phyloP scores from a whole-genome alignment of 495 filamentous ascomycete species.

The Penicillium lagena region DNA sequence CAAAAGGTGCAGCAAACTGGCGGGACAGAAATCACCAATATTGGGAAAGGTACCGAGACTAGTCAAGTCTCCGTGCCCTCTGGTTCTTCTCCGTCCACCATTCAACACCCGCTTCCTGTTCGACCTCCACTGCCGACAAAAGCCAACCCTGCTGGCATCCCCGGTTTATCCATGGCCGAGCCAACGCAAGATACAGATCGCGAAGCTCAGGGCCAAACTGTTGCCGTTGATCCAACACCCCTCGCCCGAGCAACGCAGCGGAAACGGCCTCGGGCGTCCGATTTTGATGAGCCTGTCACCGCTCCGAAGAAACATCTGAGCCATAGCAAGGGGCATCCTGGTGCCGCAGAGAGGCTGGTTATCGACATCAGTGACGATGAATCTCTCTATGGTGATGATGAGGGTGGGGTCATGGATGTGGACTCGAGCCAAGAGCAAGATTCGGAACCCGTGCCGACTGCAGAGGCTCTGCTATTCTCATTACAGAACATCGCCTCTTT shows the following conservation, averaged over 20 bases:
- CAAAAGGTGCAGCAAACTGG: slow-evolving; percentile 16
- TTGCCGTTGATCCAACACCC: slow-evolving; percentile 18
- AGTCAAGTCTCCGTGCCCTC: neutral
- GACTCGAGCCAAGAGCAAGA: slow-evolving; percentile 15
- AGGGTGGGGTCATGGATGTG: slow-evolving; percentile 29
- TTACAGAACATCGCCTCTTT: too few relatives aligned
- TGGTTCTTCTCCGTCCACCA: slow-evolving; percentile 3
- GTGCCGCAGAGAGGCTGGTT: slow-evolving; percentile 28
- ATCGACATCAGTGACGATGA: slow-evolving; percentile 79
- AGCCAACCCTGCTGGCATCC: slow-evolving; percentile 31
- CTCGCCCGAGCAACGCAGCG: slow-evolving; percentile 35
- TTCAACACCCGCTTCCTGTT: slow-evolving; percentile 38
- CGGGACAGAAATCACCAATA: slow-evolving; percentile 1
- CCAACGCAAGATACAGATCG: slow-evolving; percentile 6
- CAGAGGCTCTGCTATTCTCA: too few relatives aligned
- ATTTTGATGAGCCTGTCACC: slow-evolving; percentile 55
- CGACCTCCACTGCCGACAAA: slow-evolving; percentile 29
- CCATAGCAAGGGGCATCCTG: slow-evolving; percentile 15
- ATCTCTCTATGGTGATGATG: slow-evolving; percentile 38
- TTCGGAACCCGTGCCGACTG: neutral
- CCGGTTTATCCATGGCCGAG: slow-evolving; percentile 47
- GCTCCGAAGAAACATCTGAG: slow-evolving; percentile 60
- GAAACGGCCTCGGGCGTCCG: slow-evolving; percentile 81
- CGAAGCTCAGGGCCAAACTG: slow-evolving; percentile 5
- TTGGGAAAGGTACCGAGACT: neutral